phyloP scores from a whole-genome alignment of 1,284 basidiomycete species.

The Tranzscheliella williamsii region DNA sequence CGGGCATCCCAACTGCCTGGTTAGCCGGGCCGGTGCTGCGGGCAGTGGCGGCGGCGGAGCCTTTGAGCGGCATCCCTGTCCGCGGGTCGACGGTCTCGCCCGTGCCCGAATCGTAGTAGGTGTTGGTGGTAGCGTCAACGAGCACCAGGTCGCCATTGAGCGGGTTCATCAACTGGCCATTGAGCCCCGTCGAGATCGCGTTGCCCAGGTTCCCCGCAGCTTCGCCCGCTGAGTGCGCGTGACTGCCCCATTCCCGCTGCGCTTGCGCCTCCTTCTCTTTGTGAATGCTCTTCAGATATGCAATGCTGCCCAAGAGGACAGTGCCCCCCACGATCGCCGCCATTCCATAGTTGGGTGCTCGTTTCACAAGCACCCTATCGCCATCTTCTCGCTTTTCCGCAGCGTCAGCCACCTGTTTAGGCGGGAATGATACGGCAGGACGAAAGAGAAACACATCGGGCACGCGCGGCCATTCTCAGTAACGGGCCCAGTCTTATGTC shows the following conservation, averaged over 20 bases:
- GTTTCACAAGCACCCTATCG: too few relatives aligned
- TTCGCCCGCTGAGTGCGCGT: constrained; percentile 14
- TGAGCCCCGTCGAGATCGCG: constrained; percentile 20
- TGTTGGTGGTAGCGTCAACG: constrained; percentile 11
- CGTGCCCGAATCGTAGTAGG: constrained; percentile 24
- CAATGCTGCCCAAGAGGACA: too few relatives aligned
- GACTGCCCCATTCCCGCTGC: constrained; percentile 4
- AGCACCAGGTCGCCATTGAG: constrained; percentile 18
- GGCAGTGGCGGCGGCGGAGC: background rate
- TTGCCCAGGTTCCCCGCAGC: constrained; percentile 23
- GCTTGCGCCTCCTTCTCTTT: constrained; percentile 5
- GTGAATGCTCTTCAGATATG: constrained; percentile 19
- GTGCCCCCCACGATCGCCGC: background rate
- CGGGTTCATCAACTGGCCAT: constrained; percentile 33
- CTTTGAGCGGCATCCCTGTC: constrained; percentile 24
- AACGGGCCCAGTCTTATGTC: too few relatives aligned
- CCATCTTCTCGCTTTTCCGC: too few relatives aligned
- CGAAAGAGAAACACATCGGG: too few relatives aligned
- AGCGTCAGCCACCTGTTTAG: too few relatives aligned
- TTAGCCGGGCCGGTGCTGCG: background rate
- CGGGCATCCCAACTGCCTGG: too few relatives aligned
- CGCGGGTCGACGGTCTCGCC: constrained; percentile 22
- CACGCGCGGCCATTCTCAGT: too few relatives aligned
- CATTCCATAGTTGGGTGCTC: too few relatives aligned
- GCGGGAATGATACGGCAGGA: too few relatives aligned